These are phyloP conservation scores for Candida hispaniensis DNA, from an alignment of 805 yeast genomes.

Conservation along the genomic window DNA sequence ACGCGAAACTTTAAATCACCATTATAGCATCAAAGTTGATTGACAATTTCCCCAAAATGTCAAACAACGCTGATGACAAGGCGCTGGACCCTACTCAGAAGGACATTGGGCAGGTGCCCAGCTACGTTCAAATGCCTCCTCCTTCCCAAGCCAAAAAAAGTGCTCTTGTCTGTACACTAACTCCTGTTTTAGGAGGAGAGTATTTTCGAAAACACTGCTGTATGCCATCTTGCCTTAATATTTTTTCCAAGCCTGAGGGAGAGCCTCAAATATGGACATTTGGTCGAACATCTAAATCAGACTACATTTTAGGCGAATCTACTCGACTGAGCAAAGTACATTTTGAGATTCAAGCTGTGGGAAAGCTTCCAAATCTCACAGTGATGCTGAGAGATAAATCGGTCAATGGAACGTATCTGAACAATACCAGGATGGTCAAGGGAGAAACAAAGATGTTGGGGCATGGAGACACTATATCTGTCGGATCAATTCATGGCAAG, in stretches of 20 bases:
- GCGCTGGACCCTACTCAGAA: too few species aligned
- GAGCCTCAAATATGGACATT: slow-evolving; percentile 13
- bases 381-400: slow-evolving; percentile 63
- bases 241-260: not conserved
- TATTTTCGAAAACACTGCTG: not conserved
- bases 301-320: slow-evolving; percentile 1
- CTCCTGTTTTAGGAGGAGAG: slow-evolving; percentile 3
- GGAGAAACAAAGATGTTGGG: slow-evolving; percentile 69
- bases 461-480: slow-evolving; percentile 88
- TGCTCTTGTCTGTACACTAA: slow-evolving; percentile 6
- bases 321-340: slow-evolving; percentile 11
- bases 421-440: slow-evolving; percentile 59
- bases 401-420: slow-evolving; percentile 88
- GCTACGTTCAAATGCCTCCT: too few species aligned
- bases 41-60: too few species aligned
- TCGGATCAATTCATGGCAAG: slow-evolving; percentile 63
- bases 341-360: slow-evolving; percentile 3
- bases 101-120: too few species aligned
- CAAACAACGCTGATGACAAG: too few species aligned
- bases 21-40: slow-evolving; percentile 3
- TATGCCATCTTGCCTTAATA: slow-evolving; percentile 1
- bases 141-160: slow-evolving; percentile 1
- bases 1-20: slow-evolving; percentile 6
- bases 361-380: slow-evolving; percentile 16
- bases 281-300: slow-evolving; percentile 8